Percentiles rank a stretch among this genome's conserved stretches.
Conservation (phyloP, 2,329 filamentous ascomycete species). For the Beauveria sp. region DNA sequence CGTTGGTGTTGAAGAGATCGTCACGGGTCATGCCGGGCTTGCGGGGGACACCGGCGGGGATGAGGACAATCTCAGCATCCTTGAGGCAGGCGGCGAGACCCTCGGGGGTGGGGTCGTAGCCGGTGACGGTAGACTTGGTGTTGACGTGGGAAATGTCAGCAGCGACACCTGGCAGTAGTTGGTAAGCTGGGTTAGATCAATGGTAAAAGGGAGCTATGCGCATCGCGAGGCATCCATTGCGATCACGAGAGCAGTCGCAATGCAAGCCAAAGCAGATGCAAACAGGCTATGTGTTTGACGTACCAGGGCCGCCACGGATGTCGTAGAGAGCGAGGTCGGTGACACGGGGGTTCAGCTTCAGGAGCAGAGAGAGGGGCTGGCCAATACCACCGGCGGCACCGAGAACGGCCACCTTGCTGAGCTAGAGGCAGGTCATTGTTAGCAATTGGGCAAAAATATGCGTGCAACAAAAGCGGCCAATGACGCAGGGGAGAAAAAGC, state of each 20-base stretch:
- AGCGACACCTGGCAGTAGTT: constrained; percentile 66
- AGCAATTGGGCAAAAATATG: constrained; percentile 14
- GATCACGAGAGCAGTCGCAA: neutral
- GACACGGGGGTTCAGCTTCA: constrained; percentile 97
- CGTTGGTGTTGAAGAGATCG: constrained; percentile 99
- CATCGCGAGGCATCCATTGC: constrained; percentile 1
- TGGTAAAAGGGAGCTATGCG: neutral
- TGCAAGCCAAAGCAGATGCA: constrained; percentile 6
- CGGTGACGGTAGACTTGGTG: constrained; percentile 91
- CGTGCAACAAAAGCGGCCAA: neutral
- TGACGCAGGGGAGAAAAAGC: constrained; percentile 1
- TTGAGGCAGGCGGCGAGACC: constrained; percentile 75
- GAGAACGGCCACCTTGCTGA: constrained; percentile 95
- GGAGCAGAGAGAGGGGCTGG: constrained; percentile 91
- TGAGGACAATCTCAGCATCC: constrained; percentile 88
- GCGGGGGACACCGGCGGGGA: constrained; percentile 95
- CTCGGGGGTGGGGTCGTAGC: constrained; percentile 70
- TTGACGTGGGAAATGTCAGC: constrained; percentile 99
- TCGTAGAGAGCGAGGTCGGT: constrained; percentile 95
- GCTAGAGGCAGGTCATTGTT: constrained; percentile 41
- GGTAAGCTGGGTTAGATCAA: constrained; percentile 5
- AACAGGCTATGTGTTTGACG: constrained; percentile 26
- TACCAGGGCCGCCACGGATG: constrained; percentile 89
- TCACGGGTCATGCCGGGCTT: constrained; percentile 99
- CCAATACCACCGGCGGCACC: constrained; percentile 97